These are phyloP conservation scores for Penicillium salamii DNA, from an alignment of 495 filamentous ascomycete genomes.

Conservation along the genomic window DNA sequence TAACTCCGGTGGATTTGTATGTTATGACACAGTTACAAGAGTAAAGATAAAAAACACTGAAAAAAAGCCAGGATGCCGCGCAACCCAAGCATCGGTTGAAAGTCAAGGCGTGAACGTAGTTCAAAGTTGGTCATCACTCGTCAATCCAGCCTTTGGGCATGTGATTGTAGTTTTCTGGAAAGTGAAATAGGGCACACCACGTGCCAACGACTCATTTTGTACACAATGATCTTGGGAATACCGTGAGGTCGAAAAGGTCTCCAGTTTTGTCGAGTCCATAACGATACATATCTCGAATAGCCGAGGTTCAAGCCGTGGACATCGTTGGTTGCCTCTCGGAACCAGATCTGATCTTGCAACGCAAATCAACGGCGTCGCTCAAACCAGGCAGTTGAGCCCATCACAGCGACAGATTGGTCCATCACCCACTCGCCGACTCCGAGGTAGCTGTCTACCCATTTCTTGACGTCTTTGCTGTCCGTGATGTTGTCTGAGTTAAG, in stretches of 20 bases:
- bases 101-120: slow-evolving; percentile 11
- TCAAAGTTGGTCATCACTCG: slow-evolving; percentile 19
- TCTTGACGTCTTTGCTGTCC: slow-evolving; percentile 80
- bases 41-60: slow-evolving; percentile 20
- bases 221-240: slow-evolving; percentile 4
- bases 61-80: slow-evolving; percentile 21
- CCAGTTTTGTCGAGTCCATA: not conserved
- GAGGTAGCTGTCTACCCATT: slow-evolving; percentile 93
- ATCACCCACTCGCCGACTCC: slow-evolving; percentile 96
- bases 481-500: slow-evolving; percentile 81
- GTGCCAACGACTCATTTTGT: not conserved
- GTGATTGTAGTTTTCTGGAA: not conserved
- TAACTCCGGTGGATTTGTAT: slow-evolving; percentile 7
- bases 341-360: not conserved
- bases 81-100: slow-evolving; percentile 10
- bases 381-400: slow-evolving; percentile 84
- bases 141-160: slow-evolving; percentile 11
- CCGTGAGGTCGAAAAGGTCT: not conserved
- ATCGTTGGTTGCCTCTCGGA: slow-evolving; percentile 2
- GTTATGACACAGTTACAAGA: slow-evolving; percentile 15
- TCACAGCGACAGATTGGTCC: slow-evolving; percentile 91
- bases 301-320: slow-evolving; percentile 8
- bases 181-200: not conserved
- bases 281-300: slow-evolving; percentile 4
- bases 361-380: slow-evolving; percentile 72